Conservation (phyloP, 352 stramenopile genomes). For the Globisporangium nunn region DNA sequence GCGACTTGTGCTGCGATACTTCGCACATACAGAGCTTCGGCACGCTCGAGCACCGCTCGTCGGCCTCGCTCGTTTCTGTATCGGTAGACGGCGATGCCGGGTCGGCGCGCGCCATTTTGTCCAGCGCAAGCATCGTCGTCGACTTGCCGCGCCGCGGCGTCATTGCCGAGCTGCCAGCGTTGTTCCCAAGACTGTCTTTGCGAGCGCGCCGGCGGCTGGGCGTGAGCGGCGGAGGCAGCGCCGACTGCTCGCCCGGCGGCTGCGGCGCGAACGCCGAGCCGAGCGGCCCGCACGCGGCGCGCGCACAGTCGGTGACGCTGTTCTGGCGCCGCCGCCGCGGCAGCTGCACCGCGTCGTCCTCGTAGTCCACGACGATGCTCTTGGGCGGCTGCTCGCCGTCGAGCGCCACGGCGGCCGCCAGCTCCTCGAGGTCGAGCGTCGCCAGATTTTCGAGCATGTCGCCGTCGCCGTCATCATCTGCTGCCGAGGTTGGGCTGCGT, state of each 20-base stretch:
- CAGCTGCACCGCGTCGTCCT: constrained; percentile 17
- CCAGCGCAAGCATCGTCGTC: constrained; percentile 8
- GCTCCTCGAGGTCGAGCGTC: constrained; percentile 46
- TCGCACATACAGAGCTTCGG: constrained; percentile 78
- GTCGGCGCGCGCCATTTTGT: constrained; percentile 9
- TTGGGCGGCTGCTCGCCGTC: constrained; percentile 10
- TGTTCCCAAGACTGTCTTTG: constrained; percentile 15
- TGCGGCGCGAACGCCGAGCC: constrained; percentile 13
- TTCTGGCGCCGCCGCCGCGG: constrained; percentile 15
- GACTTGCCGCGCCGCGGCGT: constrained; percentile 24
- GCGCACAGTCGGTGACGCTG: constrained; percentile 25
- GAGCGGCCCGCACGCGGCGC: constrained; percentile 35
- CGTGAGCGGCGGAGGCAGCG: constrained; percentile 1
- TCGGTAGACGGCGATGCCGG: constrained; percentile 9
- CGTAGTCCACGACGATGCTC: constrained; percentile 60
- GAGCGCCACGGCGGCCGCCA: constrained; percentile 16
- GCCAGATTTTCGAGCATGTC: constrained; percentile 2
- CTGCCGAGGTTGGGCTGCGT: too few species aligned
- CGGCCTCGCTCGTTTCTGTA: constrained; percentile 16
- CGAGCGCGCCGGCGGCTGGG: constrained; percentile 21
- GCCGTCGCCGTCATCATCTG: neutral
- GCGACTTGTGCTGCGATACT: constrained; percentile 77
- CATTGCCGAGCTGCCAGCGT: neutral
- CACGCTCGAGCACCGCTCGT: constrained; percentile 41
- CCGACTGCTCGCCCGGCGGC: constrained; percentile 5